Percentiles rank a stretch among this genome's conserved stretches.
phyloP scores from a whole-genome alignment of 257 asterid species.

The Haberlea rhodopensis region DNA sequence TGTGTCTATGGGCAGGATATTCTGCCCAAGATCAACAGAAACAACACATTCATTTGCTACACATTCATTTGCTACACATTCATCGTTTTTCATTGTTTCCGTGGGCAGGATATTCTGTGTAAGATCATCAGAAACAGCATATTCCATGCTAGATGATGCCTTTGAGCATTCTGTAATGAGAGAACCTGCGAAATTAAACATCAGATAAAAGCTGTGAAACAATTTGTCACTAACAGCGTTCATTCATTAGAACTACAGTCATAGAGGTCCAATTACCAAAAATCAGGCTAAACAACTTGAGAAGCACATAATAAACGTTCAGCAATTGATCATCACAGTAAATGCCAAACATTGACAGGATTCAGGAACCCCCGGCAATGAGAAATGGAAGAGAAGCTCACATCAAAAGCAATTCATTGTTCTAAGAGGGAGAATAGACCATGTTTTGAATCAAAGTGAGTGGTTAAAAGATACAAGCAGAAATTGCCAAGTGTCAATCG shows the following conservation, averaged over 20 bases:
- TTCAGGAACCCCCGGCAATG: not conserved
- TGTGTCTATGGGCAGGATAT: too few species aligned
- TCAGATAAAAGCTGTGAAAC: not conserved
- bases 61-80: too few species aligned
- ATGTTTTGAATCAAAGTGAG: too few species aligned
- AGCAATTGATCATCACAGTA: not conserved
- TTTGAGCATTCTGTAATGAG: slow-evolving; percentile 28
- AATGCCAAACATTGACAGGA: not conserved
- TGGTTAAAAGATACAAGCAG: too few species aligned
- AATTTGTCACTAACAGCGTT: slow-evolving; percentile 3
- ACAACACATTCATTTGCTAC: too few species aligned
- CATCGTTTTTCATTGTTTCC: too few species aligned
- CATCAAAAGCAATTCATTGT: not conserved
- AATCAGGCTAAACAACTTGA: too few species aligned
- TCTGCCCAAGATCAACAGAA: too few species aligned
- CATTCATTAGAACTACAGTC: not conserved
- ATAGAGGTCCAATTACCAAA: not conserved
- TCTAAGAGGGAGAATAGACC: too few species aligned
- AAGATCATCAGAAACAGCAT: slow-evolving; percentile 25
- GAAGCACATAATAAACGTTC: not conserved
- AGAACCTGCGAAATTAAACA: slow-evolving; percentile 32
- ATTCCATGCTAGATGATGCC: slow-evolving; percentile 19
- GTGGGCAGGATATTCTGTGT: slow-evolving; percentile 27
- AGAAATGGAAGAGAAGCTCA: not conserved
- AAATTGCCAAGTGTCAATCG: too few species aligned